Evolutionary conservation across 2,329 filamentous ascomycete species (phyloP).

Genomic region (Penicillium sp.): DNA sequence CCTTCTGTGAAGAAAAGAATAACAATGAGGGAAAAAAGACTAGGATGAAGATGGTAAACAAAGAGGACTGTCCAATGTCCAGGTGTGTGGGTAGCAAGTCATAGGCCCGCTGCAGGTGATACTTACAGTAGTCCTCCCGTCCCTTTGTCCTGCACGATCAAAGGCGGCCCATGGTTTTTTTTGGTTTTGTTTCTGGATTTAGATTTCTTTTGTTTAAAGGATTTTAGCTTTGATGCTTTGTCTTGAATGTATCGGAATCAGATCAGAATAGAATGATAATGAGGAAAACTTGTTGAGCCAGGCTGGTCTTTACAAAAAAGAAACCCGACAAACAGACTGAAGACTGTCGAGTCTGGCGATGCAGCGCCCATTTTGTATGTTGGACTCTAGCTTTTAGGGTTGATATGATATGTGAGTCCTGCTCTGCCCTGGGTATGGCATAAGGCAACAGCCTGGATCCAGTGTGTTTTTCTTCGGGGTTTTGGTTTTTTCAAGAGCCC

Average conservation of each 20-base stretch:
- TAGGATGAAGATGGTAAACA: neutral
- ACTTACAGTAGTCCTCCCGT: slow-evolving; percentile 10
- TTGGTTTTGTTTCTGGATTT: slow-evolving; percentile 4
- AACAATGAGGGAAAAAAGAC: neutral
- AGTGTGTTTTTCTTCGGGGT: neutral
- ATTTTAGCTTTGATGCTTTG: neutral
- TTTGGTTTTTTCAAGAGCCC: neutral
- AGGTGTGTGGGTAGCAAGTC: slow-evolving; percentile 33
- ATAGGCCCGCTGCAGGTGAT: slow-evolving; percentile 39
- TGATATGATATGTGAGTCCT: slow-evolving; percentile 2
- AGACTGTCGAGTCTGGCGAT: slow-evolving; percentile 1
- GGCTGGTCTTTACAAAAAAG: neutral
- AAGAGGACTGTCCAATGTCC: neutral
- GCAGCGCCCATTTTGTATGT: slow-evolving; percentile 5
- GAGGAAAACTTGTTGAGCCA: no score
- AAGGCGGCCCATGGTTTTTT: neutral
- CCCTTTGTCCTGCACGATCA: slow-evolving; percentile 4
- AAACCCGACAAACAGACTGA: neutral
- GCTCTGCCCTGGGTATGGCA: neutral
- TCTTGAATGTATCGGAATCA: neutral
- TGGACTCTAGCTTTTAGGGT: neutral
- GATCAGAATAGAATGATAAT: neutral
- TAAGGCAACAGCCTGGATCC: slow-evolving; percentile 16
- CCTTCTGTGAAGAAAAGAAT: neutral
- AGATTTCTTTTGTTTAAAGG: neutral